phyloP scores from a whole-genome alignment of 768 basidiomycete genomes.

The Kwoniella botswanensis region DNA sequence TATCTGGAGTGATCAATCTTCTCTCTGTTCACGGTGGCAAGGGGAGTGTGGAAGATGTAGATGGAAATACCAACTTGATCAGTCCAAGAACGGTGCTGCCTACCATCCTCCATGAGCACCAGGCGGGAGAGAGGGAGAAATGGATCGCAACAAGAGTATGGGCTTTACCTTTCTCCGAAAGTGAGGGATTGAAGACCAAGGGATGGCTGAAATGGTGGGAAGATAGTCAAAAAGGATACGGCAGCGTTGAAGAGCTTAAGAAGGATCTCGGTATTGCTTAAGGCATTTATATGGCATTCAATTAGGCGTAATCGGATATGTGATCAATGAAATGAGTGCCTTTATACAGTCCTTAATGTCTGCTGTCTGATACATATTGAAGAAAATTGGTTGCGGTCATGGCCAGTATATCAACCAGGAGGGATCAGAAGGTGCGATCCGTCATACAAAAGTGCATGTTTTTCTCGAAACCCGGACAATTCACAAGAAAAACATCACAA shows the following conservation, averaged over 20 bases:
- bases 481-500: too few species aligned
- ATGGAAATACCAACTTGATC: constrained; percentile 74
- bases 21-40: constrained; percentile 3
- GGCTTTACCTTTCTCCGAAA: constrained; percentile 61
- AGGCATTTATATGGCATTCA: background rate
- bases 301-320: too few species aligned
- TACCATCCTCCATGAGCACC: constrained; percentile 64
- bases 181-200: constrained; percentile 3
- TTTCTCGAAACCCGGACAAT: too few species aligned
- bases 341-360: too few species aligned
- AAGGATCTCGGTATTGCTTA: constrained; percentile 15
- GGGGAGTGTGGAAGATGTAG: constrained; percentile 64
- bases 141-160: constrained; percentile 72
- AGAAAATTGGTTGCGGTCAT: too few species aligned
- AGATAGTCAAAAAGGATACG: constrained; percentile 16
- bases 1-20: constrained; percentile 58
- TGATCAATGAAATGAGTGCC: too few species aligned
- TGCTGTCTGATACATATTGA: too few species aligned
- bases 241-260: constrained; percentile 20
- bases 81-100: constrained; percentile 71
- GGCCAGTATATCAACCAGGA: too few species aligned
- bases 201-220: constrained; percentile 27
- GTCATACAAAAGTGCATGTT: too few species aligned
- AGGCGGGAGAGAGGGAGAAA: constrained; percentile 53
- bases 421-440: too few species aligned